These are phyloP conservation scores for Zelopaecilomyces penicillatus DNA, from an alignment of 2,329 filamentous ascomycete genomes.

Conservation along the genomic window DNA sequence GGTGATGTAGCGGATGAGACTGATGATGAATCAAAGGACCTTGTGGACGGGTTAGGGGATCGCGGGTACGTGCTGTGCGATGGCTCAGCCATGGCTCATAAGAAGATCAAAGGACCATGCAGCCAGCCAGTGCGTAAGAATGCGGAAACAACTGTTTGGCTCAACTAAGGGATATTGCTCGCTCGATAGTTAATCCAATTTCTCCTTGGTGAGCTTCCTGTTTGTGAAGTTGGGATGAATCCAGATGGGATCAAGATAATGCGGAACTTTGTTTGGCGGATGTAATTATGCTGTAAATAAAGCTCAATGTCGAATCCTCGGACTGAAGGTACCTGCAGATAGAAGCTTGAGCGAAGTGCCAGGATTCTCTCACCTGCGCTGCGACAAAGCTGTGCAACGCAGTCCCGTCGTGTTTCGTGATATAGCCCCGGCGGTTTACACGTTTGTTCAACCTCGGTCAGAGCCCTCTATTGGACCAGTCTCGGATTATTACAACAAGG, in stretches of 20 bases:
- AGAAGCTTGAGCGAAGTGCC: no score
- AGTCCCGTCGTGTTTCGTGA: conserved; percentile 13
- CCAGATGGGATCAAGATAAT: not conserved
- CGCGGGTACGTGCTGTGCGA: conserved; percentile 50
- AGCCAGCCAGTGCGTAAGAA: no score
- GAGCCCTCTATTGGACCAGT: conserved; percentile 10
- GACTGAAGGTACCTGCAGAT: no score
- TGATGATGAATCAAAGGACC: conserved; percentile 57
- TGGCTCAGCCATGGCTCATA: conserved; percentile 42
- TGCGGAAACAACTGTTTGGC: no score
- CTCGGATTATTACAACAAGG: conserved; percentile 11
- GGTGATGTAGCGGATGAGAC: conserved; percentile 55
- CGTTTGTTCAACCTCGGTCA: conserved; percentile 13
- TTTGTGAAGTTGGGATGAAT: not conserved
- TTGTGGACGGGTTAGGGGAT: conserved; percentile 52
- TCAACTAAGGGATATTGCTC: no score
- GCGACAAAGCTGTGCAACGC: conserved; percentile 15
- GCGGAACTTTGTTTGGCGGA: no score
- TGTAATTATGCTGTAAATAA: no score
- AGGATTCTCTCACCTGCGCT: conserved; percentile 5
- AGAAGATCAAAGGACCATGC: no score
- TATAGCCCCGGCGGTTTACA: conserved; percentile 12
- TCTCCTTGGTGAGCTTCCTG: not conserved
- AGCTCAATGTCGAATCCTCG: no score
- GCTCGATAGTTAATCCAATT: no score